A percentile compares a stretch with the other conserved stretches of the same genome.
Conservation (phyloP, 2,329 filamentous ascomycete species). For the Colletotrichum incanum region DNA sequence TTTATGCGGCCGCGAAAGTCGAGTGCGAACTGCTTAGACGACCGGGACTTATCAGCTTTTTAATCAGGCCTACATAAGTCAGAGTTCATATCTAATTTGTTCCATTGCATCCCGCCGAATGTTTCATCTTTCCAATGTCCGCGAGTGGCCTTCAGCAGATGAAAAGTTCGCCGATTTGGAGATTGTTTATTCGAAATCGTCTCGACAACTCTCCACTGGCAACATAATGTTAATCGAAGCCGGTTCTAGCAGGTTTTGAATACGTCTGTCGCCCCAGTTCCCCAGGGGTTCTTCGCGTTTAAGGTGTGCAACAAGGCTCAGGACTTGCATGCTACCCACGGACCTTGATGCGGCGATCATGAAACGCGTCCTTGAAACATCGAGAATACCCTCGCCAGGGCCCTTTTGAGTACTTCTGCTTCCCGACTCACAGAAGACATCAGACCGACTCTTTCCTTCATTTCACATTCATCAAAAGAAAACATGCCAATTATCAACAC, state of each 20-base stretch:
- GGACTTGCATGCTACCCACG: constrained; percentile 5
- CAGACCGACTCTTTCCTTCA: not conserved
- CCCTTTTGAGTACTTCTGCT: not conserved
- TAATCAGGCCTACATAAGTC: not conserved
- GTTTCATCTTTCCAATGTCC: not conserved
- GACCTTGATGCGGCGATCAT: constrained; percentile 32
- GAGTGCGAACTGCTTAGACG: not conserved
- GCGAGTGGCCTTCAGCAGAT: too few species aligned
- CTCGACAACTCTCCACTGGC: not conserved
- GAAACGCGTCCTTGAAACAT: constrained; percentile 43
- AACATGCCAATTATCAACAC: not conserved
- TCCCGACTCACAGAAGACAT: not conserved
- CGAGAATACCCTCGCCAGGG: not conserved
- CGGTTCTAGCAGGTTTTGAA: not conserved
- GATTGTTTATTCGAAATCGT: not conserved
- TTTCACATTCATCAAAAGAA: not conserved
- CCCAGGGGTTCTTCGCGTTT: constrained; percentile 6
- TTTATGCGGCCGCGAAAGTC: not conserved
- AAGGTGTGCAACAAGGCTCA: constrained; percentile 30
- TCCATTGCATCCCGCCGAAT: not conserved
- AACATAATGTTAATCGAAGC: not conserved
- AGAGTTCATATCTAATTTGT: not conserved
- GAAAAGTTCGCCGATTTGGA: not conserved
- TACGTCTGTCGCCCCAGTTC: not conserved
- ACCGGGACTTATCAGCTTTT: not conserved